phyloP scores from a whole-genome alignment of 2,329 filamentous ascomycete genomes.

The Dactylonectria macrodidyma region DNA sequence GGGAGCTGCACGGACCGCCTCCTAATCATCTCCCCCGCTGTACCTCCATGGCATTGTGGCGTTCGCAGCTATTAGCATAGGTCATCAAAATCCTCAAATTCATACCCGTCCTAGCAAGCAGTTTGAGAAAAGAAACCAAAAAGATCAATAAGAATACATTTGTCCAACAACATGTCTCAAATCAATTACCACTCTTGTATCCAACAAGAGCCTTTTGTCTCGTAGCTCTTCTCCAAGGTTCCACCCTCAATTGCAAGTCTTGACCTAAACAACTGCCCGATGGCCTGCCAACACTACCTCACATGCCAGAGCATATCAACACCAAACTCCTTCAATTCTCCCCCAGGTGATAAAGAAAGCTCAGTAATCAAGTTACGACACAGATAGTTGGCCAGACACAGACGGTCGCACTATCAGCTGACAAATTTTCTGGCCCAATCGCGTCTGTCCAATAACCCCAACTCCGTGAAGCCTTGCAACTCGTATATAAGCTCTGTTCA shows the following conservation, averaged over 20 bases:
- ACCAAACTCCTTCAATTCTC: neutral
- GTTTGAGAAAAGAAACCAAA: neutral
- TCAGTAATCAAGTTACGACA: neutral
- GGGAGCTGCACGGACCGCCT: slow-evolving; percentile 2
- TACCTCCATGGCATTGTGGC: slow-evolving; percentile 9
- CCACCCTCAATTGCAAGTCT: neutral
- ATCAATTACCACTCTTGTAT: neutral
- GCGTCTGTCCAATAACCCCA: slow-evolving; percentile 10
- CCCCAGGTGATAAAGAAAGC: neutral
- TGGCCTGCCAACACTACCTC: neutral
- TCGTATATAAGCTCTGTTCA: slow-evolving; percentile 10
- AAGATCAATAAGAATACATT: neutral
- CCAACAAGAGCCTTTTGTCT: neutral
- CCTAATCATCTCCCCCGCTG: slow-evolving; percentile 7
- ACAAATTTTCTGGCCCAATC: neutral
- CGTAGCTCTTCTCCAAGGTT: neutral
- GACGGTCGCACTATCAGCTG: neutral
- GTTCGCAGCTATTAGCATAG: neutral
- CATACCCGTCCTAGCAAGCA: neutral
- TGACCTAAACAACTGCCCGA: neutral
- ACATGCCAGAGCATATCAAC: neutral
- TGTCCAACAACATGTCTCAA: too few species aligned
- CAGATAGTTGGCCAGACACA: neutral
- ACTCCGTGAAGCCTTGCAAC: slow-evolving; percentile 17
- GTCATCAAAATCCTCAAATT: neutral